Evolutionary conservation across 179 eudicot genomes (phyloP).

Genomic region (Actinidia chinensis): DNA sequence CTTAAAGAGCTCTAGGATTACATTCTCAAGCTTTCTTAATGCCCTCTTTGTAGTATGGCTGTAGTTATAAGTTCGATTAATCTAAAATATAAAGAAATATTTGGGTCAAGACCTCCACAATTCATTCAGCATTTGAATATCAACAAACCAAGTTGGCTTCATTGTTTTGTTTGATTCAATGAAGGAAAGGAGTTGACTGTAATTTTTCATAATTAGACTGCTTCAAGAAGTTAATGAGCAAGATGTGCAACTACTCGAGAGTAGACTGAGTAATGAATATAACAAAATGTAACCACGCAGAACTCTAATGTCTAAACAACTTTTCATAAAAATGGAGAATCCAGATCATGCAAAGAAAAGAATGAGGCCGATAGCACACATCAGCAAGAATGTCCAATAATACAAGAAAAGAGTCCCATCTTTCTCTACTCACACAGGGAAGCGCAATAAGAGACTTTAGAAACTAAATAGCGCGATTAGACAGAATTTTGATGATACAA

Average conservation of each 20-base stretch:
- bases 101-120: background rate
- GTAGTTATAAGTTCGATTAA: too few relatives aligned
- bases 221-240: background rate
- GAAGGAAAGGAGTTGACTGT: background rate
- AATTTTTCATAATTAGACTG: background rate
- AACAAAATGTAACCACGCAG: background rate
- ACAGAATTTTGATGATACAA: background rate
- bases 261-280: too few relatives aligned
- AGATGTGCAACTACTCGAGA: background rate
- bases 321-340: slow-evolving; percentile 1
- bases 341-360: background rate
- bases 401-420: background rate
- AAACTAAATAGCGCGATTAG: background rate
- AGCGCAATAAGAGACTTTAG: background rate
- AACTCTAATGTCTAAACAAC: background rate
- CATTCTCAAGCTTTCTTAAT: too few relatives aligned
- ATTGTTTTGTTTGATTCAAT: background rate
- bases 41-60: too few relatives aligned
- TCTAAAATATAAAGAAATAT: too few relatives aligned
- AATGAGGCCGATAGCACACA: background rate
- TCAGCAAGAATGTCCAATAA: background rate
- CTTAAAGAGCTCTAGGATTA: too few relatives aligned
- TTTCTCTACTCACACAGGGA: background rate
- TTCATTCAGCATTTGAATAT: background rate
- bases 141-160: background rate